Base-by-base conservation (phyloP, 2,329 filamentous ascomycete species). In the Pestalotiopsis sp. region DNA sequence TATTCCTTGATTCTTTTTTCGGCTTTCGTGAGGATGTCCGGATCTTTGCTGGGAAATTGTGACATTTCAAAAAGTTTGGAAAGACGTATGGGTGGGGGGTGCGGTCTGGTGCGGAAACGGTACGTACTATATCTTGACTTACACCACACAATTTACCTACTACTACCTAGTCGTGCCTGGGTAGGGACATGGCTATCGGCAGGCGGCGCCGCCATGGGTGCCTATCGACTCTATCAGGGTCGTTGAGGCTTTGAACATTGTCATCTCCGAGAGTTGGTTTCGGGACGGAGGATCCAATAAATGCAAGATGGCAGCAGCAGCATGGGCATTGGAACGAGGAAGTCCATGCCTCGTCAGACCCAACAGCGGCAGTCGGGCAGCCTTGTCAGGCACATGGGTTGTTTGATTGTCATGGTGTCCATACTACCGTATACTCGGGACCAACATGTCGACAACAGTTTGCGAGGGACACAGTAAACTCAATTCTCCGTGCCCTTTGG, bases 371-470 rank as follows among this genome's bases (percentile, higher is more conserved):
- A 52, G 45, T 52, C 45, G 45, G 45, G 45, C 45, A 62, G 59
- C 59, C 27, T 36, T 62, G 59, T 39, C 59, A 62, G 59, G 59
- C 59, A 62, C 59, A 59, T 59, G 45, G 45, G 59, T 41, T 39
- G 27, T 7, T 52, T 52, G 45, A n/a, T 52, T 52, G 45, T 23
- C 45, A 52, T 52, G 45, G 17, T 20, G 45, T 52, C 45, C 45
- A 52, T 52, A 20, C 20, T 52, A 52, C 20, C 17, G 14, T 20
- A 52, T 52, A 20, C 20, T 52, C 45, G 17, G 45, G 45, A 17
- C 17, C 45, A 23, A 17, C 45, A n/a, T 52, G 6, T 52, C 45
- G 45, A 36, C 31, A 36, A 36, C 31, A 36, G 31, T 36, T 36
- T 36, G 7, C 31, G 31, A 36, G 31, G 31, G 6, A 2, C 31